Conservation (phyloP, 768 basidiomycete species). For the Dioszegia crocea region DNA sequence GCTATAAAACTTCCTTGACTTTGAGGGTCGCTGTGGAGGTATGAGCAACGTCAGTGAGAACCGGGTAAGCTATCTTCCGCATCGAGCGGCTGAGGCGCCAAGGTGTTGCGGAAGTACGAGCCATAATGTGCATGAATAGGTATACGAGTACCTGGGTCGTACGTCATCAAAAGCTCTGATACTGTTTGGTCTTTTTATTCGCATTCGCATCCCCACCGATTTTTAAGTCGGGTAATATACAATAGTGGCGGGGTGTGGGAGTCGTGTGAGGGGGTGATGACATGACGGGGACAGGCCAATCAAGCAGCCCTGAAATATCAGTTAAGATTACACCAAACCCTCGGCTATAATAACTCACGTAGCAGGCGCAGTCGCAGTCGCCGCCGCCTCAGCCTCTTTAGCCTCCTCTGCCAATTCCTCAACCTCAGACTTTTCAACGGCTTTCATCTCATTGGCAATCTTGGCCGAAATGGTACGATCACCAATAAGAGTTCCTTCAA, state of each 20-base stretch:
- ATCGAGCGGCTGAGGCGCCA: too few relatives aligned
- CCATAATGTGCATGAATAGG: neutral
- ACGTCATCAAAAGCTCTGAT: neutral
- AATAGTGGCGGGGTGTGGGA: neutral
- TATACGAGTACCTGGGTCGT: neutral
- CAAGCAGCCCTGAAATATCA: neutral
- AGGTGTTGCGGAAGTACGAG: too few relatives aligned
- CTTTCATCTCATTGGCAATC: conserved; percentile 78
- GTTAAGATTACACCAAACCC: neutral
- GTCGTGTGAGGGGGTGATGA: neutral
- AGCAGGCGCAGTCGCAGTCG: neutral
- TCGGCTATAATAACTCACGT: neutral
- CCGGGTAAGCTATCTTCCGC: too few relatives aligned
- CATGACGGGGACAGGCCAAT: neutral
- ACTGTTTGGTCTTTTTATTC: neutral
- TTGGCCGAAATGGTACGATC: conserved; percentile 87
- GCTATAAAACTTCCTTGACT: too few relatives aligned
- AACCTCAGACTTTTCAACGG: conserved; percentile 40
- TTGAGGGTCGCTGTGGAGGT: too few relatives aligned
- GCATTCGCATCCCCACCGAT: neutral
- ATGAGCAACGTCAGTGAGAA: too few relatives aligned
- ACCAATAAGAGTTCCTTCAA: conserved; percentile 81
- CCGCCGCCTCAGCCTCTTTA: neutral
- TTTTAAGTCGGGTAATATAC: neutral
- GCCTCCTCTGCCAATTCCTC: neutral